Percentiles rank a stretch among this genome's conserved stretches.
Evolutionary conservation across 441 rosid genomes (phyloP).

Genomic region (Metrosideros polymorpha): DNA sequence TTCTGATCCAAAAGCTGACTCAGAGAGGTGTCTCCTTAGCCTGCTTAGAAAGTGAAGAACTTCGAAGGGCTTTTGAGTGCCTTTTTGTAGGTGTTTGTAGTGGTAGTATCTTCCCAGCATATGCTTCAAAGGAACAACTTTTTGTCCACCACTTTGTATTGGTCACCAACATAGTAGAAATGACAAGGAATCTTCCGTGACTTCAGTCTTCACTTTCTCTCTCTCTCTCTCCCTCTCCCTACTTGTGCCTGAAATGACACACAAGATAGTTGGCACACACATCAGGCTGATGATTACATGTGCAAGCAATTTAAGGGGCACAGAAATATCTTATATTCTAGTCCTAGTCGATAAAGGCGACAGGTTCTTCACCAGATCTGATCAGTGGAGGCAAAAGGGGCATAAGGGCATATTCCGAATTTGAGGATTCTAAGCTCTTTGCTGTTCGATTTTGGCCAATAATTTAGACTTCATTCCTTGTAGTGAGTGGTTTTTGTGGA

Average conservation of each 20-base stretch:
- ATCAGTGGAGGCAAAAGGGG: neutral
- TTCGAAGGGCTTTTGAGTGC: neutral
- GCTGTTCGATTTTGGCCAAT: neutral
- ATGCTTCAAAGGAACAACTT: neutral
- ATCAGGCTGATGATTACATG: neutral
- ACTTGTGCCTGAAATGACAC: neutral
- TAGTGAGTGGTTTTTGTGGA: neutral
- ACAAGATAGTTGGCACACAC: neutral
- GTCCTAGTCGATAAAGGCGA: neutral
- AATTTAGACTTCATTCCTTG: neutral
- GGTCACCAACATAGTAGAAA: neutral
- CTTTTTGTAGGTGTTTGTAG: neutral
- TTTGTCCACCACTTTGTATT: neutral
- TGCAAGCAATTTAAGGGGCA: neutral
- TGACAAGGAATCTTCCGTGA: neutral
- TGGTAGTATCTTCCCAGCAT: neutral
- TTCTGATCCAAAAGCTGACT: neutral
- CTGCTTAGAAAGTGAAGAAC: neutral
- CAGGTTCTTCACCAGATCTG: neutral
- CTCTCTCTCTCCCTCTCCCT: neutral
- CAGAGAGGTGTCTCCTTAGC: neutral
- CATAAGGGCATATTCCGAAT: neutral
- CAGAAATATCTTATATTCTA: neutral
- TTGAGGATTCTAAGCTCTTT: neutral
- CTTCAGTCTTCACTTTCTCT: neutral